phyloP scores from a whole-genome alignment of 2,329 filamentous ascomycete species.

The Arthrobotrys iridis region DNA sequence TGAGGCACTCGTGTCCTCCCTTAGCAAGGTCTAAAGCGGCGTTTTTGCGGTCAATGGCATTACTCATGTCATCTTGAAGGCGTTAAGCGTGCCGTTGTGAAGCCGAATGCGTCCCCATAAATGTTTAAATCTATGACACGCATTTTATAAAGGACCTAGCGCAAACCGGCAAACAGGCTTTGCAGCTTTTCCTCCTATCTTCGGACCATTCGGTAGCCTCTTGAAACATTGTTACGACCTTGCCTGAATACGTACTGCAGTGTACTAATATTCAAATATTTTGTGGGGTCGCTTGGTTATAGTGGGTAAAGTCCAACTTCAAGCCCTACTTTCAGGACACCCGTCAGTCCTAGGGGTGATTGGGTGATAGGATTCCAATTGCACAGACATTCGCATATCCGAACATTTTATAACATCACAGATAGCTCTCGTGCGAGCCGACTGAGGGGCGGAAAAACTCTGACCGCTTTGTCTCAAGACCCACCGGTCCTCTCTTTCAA shows the following conservation, averaged over 20 bases:
- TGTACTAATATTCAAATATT: no score
- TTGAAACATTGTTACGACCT: neutral
- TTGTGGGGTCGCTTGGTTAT: constrained; percentile 13
- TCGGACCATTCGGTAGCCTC: neutral
- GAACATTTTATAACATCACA: neutral
- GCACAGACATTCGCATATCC: neutral
- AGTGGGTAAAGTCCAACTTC: neutral
- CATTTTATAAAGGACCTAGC: constrained; percentile 6
- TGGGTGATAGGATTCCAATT: neutral
- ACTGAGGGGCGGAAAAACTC: constrained; percentile 10
- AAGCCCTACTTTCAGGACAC: neutral
- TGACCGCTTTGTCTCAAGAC: neutral
- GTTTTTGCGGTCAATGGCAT: neutral
- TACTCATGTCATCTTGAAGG: neutral
- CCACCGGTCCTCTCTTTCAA: neutral
- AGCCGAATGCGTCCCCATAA: constrained; percentile 5
- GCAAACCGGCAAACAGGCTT: neutral
- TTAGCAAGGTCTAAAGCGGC: neutral
- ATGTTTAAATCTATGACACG: constrained; percentile 9
- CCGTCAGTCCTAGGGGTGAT: neutral
- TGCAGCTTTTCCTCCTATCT: constrained; percentile 1
- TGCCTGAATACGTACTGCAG: neutral
- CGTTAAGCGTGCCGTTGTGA: neutral
- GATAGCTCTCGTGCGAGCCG: neutral
- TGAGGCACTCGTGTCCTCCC: no score